A percentile compares a stretch with the other conserved stretches of the same genome.
Evolutionary conservation across 805 yeast species (phyloP).

Genomic region (Yamadazyma philogaea): DNA sequence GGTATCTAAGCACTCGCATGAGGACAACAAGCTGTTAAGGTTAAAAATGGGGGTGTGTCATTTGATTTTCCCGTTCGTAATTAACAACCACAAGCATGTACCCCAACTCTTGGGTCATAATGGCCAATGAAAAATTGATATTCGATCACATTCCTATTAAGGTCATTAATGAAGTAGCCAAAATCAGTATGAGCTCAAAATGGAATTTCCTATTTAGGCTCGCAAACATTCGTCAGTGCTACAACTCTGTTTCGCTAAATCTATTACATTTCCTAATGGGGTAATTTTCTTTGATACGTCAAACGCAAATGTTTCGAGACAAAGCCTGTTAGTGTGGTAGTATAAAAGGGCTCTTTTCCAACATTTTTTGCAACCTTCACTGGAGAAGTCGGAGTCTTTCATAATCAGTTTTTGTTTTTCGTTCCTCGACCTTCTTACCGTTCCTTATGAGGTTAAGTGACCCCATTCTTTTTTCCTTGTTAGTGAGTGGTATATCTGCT

Average conservation of each 20-base stretch:
- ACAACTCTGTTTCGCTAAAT: neutral
- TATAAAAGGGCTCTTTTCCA: slow-evolving; percentile 3
- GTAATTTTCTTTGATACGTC: slow-evolving; percentile 16
- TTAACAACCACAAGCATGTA: neutral
- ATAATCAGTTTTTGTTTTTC: neutral
- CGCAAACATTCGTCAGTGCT: slow-evolving; percentile 5
- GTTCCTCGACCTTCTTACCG: neutral
- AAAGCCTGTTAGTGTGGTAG: neutral
- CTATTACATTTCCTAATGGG: slow-evolving; percentile 18
- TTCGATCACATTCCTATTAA: neutral
- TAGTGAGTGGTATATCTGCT: slow-evolving; percentile 6
- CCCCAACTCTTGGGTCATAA: neutral
- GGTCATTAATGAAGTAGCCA: neutral
- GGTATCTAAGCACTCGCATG: neutral
- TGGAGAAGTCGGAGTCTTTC: neutral
- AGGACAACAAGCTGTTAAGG: neutral
- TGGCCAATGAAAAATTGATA: neutral
- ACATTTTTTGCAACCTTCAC: neutral
- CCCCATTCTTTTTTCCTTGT: slow-evolving; percentile 1
- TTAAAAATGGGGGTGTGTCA: neutral
- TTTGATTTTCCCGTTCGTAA: slow-evolving; percentile 2
- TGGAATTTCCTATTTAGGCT: slow-evolving; percentile 7
- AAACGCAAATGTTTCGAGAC: slow-evolving; percentile 3
- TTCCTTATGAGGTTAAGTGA: slow-evolving; percentile 9
- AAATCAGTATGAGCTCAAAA: neutral